These are phyloP conservation scores for Nemophila menziesii DNA, from an alignment of 257 asterid species.

Conservation along the genomic window DNA sequence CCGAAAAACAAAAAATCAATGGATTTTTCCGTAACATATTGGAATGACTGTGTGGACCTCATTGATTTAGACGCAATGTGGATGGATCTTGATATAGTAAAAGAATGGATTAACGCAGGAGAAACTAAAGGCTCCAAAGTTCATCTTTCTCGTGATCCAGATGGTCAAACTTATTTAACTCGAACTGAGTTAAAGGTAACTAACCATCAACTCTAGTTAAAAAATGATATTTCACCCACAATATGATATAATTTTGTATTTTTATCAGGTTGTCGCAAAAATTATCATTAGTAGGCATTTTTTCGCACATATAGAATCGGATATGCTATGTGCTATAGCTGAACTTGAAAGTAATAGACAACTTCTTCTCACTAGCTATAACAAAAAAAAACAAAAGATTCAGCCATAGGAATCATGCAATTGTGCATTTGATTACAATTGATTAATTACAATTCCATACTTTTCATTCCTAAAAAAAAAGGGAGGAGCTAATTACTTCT, in stretches of 20 bases:
- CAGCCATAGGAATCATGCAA: constrained; percentile 69
- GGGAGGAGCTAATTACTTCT: too few species aligned
- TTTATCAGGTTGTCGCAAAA: constrained; percentile 72
- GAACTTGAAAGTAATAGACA: constrained; percentile 82
- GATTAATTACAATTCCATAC: too few species aligned
- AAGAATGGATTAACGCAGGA: constrained; percentile 82
- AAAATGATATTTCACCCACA: too few species aligned
- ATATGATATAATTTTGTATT: background rate
- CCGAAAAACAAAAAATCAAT: too few species aligned
- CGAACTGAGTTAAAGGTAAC: constrained; percentile 89
- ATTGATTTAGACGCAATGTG: constrained; percentile 82
- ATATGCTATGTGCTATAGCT: constrained; percentile 87
- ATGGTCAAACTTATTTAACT: constrained; percentile 81
- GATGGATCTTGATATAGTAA: constrained; percentile 57
- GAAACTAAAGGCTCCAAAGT: constrained; percentile 71
- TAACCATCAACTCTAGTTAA: too few species aligned
- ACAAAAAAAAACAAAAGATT: constrained; percentile 62
- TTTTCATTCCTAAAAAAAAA: too few species aligned
- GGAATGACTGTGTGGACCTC: constrained; percentile 87
- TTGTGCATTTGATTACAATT: too few species aligned
- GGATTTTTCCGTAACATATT: too few species aligned
- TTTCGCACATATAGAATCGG: constrained; percentile 72
- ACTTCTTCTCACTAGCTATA: constrained; percentile 50
- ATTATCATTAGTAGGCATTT: constrained; percentile 71
- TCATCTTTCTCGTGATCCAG: constrained; percentile 93